Percentiles rank a stretch among this genome's conserved stretches.
These are phyloP conservation scores for Groenewaldozyma tartarivorans DNA, from an alignment of 805 yeast species.

Conservation along the genomic window DNA sequence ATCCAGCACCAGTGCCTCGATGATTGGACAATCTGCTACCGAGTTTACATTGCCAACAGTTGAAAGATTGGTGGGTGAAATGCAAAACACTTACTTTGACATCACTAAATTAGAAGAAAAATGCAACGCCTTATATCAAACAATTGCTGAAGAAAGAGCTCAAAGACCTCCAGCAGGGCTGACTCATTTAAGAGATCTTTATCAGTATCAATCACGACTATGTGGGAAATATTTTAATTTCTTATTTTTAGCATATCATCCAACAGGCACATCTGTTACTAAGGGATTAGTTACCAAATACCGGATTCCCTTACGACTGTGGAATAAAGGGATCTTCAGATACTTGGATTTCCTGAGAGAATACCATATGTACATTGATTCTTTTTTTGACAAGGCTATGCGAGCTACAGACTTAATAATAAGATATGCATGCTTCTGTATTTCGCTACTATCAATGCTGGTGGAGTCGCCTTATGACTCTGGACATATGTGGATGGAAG, in stretches of 20 bases:
- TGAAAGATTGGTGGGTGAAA: slow-evolving; percentile 10
- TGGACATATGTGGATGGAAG: slow-evolving; percentile 58
- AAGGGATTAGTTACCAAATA: slow-evolving; percentile 16
- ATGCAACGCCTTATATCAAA: slow-evolving; percentile 4
- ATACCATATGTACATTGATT: slow-evolving; percentile 12
- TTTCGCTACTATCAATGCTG: slow-evolving; percentile 15
- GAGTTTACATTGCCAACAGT: slow-evolving; percentile 8
- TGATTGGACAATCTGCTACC: not conserved
- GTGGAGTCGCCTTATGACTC: slow-evolving; percentile 20
- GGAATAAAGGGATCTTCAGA: slow-evolving; percentile 21
- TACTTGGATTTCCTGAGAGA: slow-evolving; percentile 15
- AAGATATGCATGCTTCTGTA: slow-evolving; percentile 16
- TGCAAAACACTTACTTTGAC: slow-evolving; percentile 16
- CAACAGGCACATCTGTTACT: slow-evolving; percentile 14
- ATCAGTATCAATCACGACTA: slow-evolving; percentile 11
- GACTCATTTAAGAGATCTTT: not conserved
- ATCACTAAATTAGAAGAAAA: slow-evolving; percentile 14
- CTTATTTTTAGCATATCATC: slow-evolving; percentile 18
- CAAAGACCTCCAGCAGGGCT: slow-evolving; percentile 1
- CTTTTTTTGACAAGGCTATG: slow-evolving; percentile 11
- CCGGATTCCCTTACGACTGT: slow-evolving; percentile 17
- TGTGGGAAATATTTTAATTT: slow-evolving; percentile 18
- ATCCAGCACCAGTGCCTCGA: too few species aligned
- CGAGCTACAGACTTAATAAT: slow-evolving; percentile 13
- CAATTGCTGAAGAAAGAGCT: not conserved